A percentile compares a stretch with the other conserved stretches of the same genome.
These are phyloP conservation scores for Mycoemilia scoparia DNA, from an alignment of 192 early-diverging fungal genomes.

Conservation along the genomic window DNA sequence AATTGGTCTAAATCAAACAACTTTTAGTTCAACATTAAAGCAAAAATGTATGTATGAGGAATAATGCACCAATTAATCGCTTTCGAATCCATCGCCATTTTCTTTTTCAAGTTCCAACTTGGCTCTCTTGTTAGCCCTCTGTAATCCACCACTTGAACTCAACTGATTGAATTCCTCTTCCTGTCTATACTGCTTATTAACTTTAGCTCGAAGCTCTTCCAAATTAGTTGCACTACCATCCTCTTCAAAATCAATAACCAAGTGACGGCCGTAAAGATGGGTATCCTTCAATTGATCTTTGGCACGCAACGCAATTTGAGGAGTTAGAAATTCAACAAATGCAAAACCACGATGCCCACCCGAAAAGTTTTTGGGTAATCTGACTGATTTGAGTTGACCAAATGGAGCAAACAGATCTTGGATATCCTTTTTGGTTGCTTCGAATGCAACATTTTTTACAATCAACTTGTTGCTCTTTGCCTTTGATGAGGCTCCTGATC, in stretches of 20 bases:
- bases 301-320: constrained; percentile 84
- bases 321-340: constrained; percentile 93
- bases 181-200: no score
- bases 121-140: no score
- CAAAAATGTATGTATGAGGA: no score
- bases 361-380: constrained; percentile 85
- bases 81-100: no score
- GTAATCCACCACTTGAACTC: no score
- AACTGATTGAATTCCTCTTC: no score
- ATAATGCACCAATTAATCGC: no score
- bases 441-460: constrained; percentile 90
- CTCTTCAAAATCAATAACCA: constrained; percentile 91
- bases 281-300: constrained; percentile 71
- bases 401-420: constrained; percentile 77
- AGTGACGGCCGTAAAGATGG: constrained; percentile 92
- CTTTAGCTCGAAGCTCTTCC: no score
- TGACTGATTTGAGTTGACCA: constrained; percentile 86
- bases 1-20: no score
- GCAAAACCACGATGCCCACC: constrained; percentile 93
- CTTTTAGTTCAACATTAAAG: no score
- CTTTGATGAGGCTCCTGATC: constrained; percentile 33
- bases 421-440: constrained; percentile 88
- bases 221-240: no score
- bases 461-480: constrained; percentile 71
- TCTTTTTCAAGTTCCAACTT: no score